Evolutionary conservation across 116 monocot species (phyloP).

Genomic region (Zostera marina): DNA sequence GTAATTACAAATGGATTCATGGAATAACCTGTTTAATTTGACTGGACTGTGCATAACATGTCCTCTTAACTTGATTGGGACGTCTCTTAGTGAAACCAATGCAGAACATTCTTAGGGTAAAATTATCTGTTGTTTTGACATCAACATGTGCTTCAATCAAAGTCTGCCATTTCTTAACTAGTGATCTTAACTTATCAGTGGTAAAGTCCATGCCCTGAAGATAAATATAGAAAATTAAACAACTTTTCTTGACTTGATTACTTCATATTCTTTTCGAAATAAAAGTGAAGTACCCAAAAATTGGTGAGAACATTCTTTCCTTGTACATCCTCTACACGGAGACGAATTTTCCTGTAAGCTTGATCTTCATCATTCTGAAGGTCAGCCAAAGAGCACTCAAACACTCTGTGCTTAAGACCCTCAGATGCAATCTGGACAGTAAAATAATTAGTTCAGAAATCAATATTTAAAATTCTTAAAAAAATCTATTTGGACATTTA

Average conservation of each 20-base stretch:
- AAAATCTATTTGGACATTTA: no score
- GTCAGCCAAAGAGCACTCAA: slow-evolving; percentile 48
- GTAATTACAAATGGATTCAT: background rate
- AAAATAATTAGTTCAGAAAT: background rate
- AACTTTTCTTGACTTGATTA: background rate
- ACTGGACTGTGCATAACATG: slow-evolving; percentile 72
- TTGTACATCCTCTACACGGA: slow-evolving; percentile 54
- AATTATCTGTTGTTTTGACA: slow-evolving; percentile 84
- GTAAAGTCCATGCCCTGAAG: slow-evolving; percentile 79
- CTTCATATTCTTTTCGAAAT: background rate
- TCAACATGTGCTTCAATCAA: slow-evolving; percentile 82
- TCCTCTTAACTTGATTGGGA: slow-evolving; percentile 68
- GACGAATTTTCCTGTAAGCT: slow-evolving; percentile 53
- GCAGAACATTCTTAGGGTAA: slow-evolving; percentile 64
- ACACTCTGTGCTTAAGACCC: slow-evolving; percentile 59
- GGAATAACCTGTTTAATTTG: slow-evolving; percentile 74
- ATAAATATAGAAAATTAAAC: background rate
- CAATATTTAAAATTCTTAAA: no score
- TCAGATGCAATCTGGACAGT: slow-evolving; percentile 51
- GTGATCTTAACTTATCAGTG: slow-evolving; percentile 69
- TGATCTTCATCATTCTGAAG: slow-evolving; percentile 67
- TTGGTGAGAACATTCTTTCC: slow-evolving; percentile 71
- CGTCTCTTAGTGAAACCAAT: slow-evolving; percentile 76
- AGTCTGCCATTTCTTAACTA: slow-evolving; percentile 80
- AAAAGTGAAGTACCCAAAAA: slow-evolving; percentile 42